Evolutionary conservation across 2,329 filamentous ascomycete genomes (phyloP), one percentile per base, ranked within the genome.

Genomic region (Calonectria crousiana): DNA sequence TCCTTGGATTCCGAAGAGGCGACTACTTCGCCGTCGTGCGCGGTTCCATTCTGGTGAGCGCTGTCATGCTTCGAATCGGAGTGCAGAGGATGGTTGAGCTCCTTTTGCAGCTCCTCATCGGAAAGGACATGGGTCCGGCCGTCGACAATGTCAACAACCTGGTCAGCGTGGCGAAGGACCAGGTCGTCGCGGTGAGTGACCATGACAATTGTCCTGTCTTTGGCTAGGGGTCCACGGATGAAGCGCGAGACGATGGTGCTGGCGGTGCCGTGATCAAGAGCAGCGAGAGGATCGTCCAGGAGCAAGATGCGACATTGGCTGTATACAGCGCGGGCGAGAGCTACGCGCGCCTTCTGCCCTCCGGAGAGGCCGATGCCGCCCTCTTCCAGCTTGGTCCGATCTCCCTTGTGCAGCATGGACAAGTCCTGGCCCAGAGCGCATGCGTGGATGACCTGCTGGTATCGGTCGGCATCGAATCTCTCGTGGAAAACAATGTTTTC

Each of bases 131-230:
- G 86, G 4, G 91, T 92, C 65, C 83, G 85, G 1, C 94, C 93
- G 44, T 93, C 87, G 0, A 88, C 83, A 13, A 98, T 88, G 71
- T 95, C 91, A 13, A 98, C 85, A 20, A 95, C 89, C 80, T 97
- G 94, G 64, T 92, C 87, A 2, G 95, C 94, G 53, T 95, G 87
- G n/a, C 90, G 88, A 26, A 91, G 89, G 73, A 95, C 94, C 13
- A 98, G 86, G 74, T 96, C 93, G n/a, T 96, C 93, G 47, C 93
- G 89, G 81, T 95, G 94, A 0, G 95, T 95, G 62, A 96, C 94
- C 52, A 95, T 91, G n/a, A 97, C 90, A 0, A 95, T 92, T 0
- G 93, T 94, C 8, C 94, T 89, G 9, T 87, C 89, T 70, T 91
- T 89, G 13, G 89, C 86, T 0, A 93, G 89, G 0, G 93, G 87